phyloP scores from a whole-genome alignment of 78 protist species.

The Dictyostelium purpureum region DNA sequence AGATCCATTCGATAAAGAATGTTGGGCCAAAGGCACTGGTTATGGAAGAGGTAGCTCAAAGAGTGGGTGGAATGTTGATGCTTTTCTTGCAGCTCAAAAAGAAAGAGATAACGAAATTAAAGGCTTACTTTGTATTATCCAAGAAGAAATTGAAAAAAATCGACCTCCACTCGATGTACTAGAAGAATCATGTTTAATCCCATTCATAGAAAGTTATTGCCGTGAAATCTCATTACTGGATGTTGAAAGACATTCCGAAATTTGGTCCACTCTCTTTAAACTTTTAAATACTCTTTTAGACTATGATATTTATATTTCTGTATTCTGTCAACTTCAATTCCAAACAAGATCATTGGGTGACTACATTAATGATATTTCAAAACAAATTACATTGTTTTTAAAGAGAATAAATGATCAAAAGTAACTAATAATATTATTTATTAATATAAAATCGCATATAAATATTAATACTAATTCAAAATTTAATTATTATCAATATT shows the following conservation, averaged over 20 bases:
- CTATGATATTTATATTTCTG: conserved; percentile 22
- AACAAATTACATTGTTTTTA: conserved; percentile 20
- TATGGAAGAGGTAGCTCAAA: conserved; percentile 62
- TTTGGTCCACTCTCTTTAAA: conserved; percentile 32
- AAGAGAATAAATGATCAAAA: conserved; percentile 22
- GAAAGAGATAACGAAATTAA: conserved; percentile 70
- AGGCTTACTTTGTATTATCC: conserved; percentile 22
- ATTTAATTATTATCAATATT: too few relatives aligned
- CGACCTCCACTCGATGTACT: conserved; percentile 43
- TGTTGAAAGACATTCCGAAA: conserved; percentile 63
- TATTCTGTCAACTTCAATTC: conserved; percentile 27
- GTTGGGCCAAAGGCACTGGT: conserved; percentile 88
- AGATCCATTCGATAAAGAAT: too few relatives aligned
- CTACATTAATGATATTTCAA: background rate
- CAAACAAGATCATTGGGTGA: conserved; percentile 46
- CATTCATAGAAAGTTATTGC: conserved; percentile 70
- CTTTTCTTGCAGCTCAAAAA: conserved; percentile 61
- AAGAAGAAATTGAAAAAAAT: background rate
- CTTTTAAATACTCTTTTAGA: conserved; percentile 5
- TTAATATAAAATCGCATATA: background rate
- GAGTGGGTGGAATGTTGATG: conserved; percentile 74
- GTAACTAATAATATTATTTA: background rate
- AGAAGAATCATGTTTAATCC: conserved; percentile 69
- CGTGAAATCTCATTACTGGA: conserved; percentile 74
- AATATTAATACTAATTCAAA: background rate